These are phyloP conservation scores for Chloris gayana DNA, from an alignment of 176 grass and related monocot genomes.

Conservation along the genomic window DNA sequence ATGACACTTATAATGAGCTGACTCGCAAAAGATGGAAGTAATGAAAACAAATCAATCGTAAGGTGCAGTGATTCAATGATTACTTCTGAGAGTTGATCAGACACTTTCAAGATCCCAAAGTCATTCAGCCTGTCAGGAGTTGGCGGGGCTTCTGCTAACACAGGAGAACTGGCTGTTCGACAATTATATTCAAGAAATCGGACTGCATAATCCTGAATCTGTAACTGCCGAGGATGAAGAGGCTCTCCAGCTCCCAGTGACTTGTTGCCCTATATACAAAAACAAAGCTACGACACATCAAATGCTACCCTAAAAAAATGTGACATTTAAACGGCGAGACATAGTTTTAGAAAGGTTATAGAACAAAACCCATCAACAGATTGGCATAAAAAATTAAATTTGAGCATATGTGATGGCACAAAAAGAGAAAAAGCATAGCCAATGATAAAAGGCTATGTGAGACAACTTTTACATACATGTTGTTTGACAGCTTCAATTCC, in stretches of 20 bases:
- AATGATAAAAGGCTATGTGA: too few species aligned
- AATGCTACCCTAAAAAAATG: neutral
- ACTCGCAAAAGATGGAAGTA: conserved; percentile 12
- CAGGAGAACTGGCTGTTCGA: conserved; percentile 36
- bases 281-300: conserved; percentile 24
- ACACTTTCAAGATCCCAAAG: conserved; percentile 71
- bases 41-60: conserved; percentile 29
- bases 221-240: conserved; percentile 21
- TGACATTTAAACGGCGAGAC: conserved; percentile 13
- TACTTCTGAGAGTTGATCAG: conserved; percentile 79
- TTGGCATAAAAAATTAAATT: neutral
- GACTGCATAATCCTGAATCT: conserved; percentile 81
- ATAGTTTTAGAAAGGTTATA: conserved; percentile 13
- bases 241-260: conserved; percentile 31
- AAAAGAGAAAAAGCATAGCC: neutral
- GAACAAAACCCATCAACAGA: conserved; percentile 25
- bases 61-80: conserved; percentile 3
- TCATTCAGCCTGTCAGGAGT: conserved; percentile 82
- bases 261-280: conserved; percentile 38
- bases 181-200: conserved; percentile 79
- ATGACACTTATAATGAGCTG: neutral
- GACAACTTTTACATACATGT: conserved; percentile 36
- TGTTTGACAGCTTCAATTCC: conserved; percentile 45
- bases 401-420: conserved; percentile 1
- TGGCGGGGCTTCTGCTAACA: conserved; percentile 70